Conservation (phyloP, 1,139 yeast species). For the Spathaspora jeffriesii region DNA sequence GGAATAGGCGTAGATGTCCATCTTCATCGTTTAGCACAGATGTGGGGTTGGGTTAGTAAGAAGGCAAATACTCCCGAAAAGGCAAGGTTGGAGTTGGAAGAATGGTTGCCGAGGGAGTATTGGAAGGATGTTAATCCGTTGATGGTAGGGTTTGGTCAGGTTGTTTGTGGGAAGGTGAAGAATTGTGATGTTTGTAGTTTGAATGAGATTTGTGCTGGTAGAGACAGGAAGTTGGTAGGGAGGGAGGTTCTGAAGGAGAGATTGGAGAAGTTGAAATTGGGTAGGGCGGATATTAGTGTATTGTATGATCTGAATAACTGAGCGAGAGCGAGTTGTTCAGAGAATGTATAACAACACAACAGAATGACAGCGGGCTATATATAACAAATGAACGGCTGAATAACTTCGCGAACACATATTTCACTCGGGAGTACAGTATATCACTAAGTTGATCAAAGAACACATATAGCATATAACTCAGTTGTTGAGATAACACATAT, state of each 20-base stretch:
- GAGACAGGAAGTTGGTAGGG: conserved; percentile 42
- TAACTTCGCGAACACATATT: no score
- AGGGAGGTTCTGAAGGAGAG: conserved; percentile 31
- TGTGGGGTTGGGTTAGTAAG: conserved; percentile 78
- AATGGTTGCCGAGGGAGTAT: conserved; percentile 69
- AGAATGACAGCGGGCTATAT: no score
- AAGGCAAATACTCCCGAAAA: conserved; percentile 67
- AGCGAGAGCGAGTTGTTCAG: no score
- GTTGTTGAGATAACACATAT: no score
- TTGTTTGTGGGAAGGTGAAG: conserved; percentile 73
- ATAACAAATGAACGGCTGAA: no score
- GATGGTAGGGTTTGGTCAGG: conserved; percentile 93
- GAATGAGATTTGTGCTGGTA: conserved; percentile 53
- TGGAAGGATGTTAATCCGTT: conserved; percentile 90
- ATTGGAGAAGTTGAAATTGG: conserved; percentile 29
- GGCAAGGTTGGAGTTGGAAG: conserved; percentile 67
- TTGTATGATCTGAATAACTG: not conserved
- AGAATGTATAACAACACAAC: no score
- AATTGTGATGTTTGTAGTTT: conserved; percentile 77
- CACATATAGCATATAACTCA: no score
- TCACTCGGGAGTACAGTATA: no score
- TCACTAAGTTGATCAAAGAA: no score
- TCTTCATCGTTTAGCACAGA: conserved; percentile 74
- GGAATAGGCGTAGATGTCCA: conserved; percentile 98
- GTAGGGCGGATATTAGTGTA: conserved; percentile 32